Percentiles rank a stretch among this genome's conserved stretches.
These are phyloP conservation scores for Lentithecium fluviatile DNA, from an alignment of 495 filamentous ascomycete genomes.

Conservation along the genomic window DNA sequence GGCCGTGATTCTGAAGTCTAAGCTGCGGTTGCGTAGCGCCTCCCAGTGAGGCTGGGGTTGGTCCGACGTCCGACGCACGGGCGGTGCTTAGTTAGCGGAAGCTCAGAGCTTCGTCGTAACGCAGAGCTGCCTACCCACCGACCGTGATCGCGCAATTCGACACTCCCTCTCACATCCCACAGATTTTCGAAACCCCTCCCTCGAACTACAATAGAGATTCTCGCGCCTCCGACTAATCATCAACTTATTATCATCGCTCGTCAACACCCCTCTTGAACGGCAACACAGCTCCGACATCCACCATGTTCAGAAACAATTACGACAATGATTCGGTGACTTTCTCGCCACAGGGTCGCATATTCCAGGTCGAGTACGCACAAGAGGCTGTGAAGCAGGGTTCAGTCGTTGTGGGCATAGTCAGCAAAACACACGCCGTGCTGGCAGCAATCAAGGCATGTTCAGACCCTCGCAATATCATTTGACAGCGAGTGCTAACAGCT, in stretches of 20 bases:
- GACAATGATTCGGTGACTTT: conserved; percentile 99
- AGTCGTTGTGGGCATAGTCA: conserved; percentile 92
- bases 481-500: conserved; percentile 12
- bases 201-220: background rate
- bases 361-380: conserved; percentile 98
- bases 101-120: conserved; percentile 28
- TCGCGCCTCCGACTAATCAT: background rate
- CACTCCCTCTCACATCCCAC: background rate
- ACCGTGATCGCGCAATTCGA: background rate
- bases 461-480: background rate
- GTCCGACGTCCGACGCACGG: background rate
- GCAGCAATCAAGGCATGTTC: conserved; percentile 88
- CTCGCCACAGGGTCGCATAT: conserved; percentile 98
- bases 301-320: conserved; percentile 99
- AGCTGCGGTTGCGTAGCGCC: conserved; percentile 28
- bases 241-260: background rate
- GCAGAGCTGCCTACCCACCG: conserved; percentile 11
- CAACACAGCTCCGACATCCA: conserved; percentile 35
- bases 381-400: conserved; percentile 99
- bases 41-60: conserved; percentile 20
- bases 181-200: too few relatives aligned
- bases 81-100: conserved; percentile 3
- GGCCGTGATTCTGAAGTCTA: conserved; percentile 1
- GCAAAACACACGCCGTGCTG: conserved; percentile 95
- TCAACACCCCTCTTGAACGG: background rate